A percentile compares a stretch with the other conserved stretches of the same genome.
phyloP scores from a whole-genome alignment of 192 early-diverging fungal species.

The Phlyctochytrium bullatum region DNA sequence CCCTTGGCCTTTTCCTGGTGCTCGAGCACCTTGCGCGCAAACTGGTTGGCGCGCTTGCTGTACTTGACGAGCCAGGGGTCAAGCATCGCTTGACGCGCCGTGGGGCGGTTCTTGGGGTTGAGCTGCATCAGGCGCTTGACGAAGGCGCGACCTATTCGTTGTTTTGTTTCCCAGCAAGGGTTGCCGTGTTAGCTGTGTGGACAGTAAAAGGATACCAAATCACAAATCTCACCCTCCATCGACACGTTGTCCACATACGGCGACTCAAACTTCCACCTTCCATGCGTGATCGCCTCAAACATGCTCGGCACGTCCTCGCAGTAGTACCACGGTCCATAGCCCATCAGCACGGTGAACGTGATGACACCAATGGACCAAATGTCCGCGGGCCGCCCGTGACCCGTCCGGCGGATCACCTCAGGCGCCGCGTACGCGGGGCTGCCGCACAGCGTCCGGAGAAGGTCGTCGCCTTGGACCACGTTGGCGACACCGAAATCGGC shows the following conservation, averaged over 20 bases:
- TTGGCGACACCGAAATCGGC: slow-evolving; percentile 78
- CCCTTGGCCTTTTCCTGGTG: not conserved
- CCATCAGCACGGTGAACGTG: not conserved
- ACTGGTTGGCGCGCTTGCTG: not conserved
- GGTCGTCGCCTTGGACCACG: slow-evolving; percentile 25
- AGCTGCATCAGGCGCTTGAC: not conserved
- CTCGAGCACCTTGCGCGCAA: not conserved
- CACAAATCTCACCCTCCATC: not conserved
- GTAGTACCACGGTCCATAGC: not conserved
- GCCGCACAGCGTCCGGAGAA: slow-evolving; percentile 28
- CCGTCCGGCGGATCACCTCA: not conserved
- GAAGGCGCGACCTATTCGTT: not conserved
- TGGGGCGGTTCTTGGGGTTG: not conserved
- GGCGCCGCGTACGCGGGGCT: slow-evolving; percentile 8
- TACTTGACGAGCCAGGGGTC: not conserved
- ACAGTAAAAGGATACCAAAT: not conserved
- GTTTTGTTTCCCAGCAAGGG: too few species aligned
- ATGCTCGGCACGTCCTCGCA: not conserved
- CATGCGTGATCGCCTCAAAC: not conserved
- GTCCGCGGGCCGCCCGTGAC: not conserved
- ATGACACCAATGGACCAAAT: slow-evolving; percentile 1
- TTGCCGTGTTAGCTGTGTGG: too few species aligned
- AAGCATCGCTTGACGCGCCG: not conserved
- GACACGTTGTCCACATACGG: slow-evolving; percentile 1
- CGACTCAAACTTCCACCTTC: not conserved